These are phyloP conservation scores for Lactarius deliciosus DNA, from an alignment of 768 basidiomycete species.

Conservation along the genomic window DNA sequence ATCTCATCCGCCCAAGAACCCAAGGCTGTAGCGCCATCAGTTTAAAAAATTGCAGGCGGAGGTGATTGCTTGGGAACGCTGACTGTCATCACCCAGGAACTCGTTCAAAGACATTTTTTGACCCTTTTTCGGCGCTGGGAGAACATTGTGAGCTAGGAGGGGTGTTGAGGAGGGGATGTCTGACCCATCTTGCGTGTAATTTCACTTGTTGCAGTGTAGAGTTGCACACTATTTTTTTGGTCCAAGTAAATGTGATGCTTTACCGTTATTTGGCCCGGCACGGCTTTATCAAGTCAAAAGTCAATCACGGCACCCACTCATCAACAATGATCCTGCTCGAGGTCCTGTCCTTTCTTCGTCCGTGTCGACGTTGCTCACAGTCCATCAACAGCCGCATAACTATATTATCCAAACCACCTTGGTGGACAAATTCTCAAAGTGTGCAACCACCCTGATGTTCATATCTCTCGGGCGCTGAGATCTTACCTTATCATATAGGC, in stretches of 20 bases:
- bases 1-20: constrained; percentile 99
- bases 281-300: constrained; percentile 10
- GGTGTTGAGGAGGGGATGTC: constrained; percentile 16
- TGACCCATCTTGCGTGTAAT: constrained; percentile 36
- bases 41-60: constrained; percentile 23
- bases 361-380: background rate
- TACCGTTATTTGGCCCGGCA: constrained; percentile 30
- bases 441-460: constrained; percentile 34
- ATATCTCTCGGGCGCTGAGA: constrained; percentile 20
- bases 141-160: constrained; percentile 1
- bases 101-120: constrained; percentile 92
- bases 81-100: constrained; percentile 86
- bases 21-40: constrained; percentile 49
- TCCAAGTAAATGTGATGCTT: constrained; percentile 23
- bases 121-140: constrained; percentile 83
- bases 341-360: constrained; percentile 40
- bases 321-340: constrained; percentile 79
- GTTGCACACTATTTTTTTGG: constrained; percentile 12
- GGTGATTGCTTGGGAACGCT: constrained; percentile 38
- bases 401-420: constrained; percentile 91
- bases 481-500: constrained; percentile 48
- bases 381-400: constrained; percentile 68
- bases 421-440: constrained; percentile 85
- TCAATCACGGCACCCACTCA: background rate
- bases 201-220: constrained; percentile 12